phyloP scores from a whole-genome alignment of 2,329 filamentous ascomycete genomes.

The Colletotrichum cereale region DNA sequence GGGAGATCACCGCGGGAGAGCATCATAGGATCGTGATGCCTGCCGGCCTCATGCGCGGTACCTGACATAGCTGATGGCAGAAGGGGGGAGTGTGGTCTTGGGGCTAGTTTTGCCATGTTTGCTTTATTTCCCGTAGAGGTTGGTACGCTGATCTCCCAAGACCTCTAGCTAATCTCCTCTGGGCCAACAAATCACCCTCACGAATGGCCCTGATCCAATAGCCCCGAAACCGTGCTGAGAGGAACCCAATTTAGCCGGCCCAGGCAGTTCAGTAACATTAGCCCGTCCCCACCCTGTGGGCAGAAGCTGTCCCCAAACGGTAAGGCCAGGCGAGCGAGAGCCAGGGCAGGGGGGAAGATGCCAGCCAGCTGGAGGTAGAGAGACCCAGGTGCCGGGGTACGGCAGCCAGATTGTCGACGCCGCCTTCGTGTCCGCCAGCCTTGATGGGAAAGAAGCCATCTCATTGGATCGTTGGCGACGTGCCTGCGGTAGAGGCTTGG shows the following conservation, averaged over 20 bases:
- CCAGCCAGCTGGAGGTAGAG: not conserved
- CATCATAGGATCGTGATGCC: slow-evolving; percentile 1
- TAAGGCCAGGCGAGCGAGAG: no score
- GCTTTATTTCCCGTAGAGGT: not conserved
- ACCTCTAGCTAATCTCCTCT: not conserved
- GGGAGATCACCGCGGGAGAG: slow-evolving; percentile 17
- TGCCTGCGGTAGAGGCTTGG: slow-evolving; percentile 3
- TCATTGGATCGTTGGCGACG: slow-evolving; percentile 1
- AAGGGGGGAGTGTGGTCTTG: no score
- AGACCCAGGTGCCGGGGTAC: not conserved
- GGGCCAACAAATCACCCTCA: not conserved
- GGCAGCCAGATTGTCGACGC: slow-evolving; percentile 3
- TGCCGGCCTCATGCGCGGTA: not conserved
- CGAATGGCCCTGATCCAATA: slow-evolving; percentile 4
- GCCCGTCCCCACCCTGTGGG: not conserved
- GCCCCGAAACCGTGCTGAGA: not conserved
- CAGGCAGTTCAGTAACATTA: not conserved
- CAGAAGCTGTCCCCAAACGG: not conserved
- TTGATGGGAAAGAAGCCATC: not conserved
- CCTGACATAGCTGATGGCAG: not conserved
- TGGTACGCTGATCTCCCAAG: not conserved
- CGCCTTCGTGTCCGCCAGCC: not conserved
- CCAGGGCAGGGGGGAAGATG: no score
- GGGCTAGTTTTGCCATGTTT: slow-evolving; percentile 6
- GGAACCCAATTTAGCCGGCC: not conserved